Percentiles rank a stretch among this genome's conserved stretches.
Evolutionary conservation across 805 yeast species (phyloP).

Genomic region (Hyphopichia homilentoma): DNA sequence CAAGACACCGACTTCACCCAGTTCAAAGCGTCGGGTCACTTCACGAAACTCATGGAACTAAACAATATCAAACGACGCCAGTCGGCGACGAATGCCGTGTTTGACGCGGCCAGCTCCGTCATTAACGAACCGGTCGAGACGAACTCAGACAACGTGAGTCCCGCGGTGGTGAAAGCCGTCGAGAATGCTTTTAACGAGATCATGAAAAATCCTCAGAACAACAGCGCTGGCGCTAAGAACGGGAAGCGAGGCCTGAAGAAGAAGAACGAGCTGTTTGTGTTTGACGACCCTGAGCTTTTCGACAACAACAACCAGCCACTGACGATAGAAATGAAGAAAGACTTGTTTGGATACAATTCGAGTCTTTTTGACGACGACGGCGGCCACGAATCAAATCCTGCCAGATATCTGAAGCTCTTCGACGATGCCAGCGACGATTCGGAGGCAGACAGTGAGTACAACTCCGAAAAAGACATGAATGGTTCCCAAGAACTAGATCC

Average conservation of each 20-base stretch:
- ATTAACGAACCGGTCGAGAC: neutral
- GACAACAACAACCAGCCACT: neutral
- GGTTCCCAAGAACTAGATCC: conserved; percentile 11
- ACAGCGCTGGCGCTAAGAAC: too few species aligned
- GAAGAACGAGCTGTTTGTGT: too few species aligned
- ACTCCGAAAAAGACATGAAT: conserved; percentile 16
- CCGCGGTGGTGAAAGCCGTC: conserved; percentile 54
- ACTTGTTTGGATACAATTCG: conserved; percentile 22
- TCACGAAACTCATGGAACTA: conserved; percentile 12
- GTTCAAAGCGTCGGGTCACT: conserved; percentile 56
- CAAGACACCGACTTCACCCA: conserved; percentile 50
- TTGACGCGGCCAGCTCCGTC: neutral
- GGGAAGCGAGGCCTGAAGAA: too few species aligned
- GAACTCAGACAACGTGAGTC: conserved; percentile 31
- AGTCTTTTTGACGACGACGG: conserved; percentile 28
- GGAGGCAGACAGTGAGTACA: conserved; percentile 29
- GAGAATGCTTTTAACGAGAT: conserved; percentile 66
- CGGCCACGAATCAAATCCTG: conserved; percentile 2
- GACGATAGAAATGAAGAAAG: conserved; percentile 9
- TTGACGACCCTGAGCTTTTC: too few species aligned
- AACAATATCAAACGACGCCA: neutral
- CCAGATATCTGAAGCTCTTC: conserved; percentile 26
- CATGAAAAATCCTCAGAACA: conserved; percentile 27
- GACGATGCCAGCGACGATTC: conserved; percentile 33
- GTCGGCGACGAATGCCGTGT: neutral